phyloP scores from a whole-genome alignment of 345 rosid species.

The Acer negundo region DNA sequence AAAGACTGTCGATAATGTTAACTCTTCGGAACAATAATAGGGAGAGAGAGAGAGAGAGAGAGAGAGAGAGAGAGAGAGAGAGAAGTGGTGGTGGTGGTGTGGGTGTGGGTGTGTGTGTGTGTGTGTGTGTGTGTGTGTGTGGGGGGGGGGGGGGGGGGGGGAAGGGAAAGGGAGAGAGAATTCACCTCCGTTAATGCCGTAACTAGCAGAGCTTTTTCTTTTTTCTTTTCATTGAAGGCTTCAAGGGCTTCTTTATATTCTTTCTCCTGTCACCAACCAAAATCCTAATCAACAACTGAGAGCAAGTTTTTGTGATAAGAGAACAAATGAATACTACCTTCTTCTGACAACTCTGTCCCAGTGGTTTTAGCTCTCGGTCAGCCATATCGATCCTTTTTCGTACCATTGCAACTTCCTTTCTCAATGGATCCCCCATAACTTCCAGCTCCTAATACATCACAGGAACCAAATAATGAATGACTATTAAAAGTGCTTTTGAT shows the following conservation, averaged over 20 bases:
- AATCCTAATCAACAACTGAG: background rate
- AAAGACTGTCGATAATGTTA: background rate
- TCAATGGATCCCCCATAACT: slow-evolving; percentile 67
- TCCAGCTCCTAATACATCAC: slow-evolving; percentile 58
- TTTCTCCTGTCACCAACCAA: slow-evolving; percentile 54
- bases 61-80: background rate
- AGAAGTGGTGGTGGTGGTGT: too few relatives aligned
- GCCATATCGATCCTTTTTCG: slow-evolving; percentile 70
- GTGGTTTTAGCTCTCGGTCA: slow-evolving; percentile 62
- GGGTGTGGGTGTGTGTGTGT: too few relatives aligned
- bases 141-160: too few relatives aligned
- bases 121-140: too few relatives aligned
- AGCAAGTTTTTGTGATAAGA: too few relatives aligned
- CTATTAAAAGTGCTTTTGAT: too few relatives aligned
- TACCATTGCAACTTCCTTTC: slow-evolving; percentile 68
- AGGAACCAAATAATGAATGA: too few relatives aligned
- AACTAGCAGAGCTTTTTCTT: slow-evolving; percentile 58
- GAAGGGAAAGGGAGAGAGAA: background rate
- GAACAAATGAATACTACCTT: slow-evolving; percentile 42
- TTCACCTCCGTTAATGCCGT: slow-evolving; percentile 53
- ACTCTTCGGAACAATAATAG: background rate
- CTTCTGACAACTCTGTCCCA: slow-evolving; percentile 75
- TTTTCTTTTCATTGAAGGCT: slow-evolving; percentile 77
- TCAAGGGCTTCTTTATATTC: slow-evolving; percentile 68
- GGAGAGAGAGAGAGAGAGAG: too few relatives aligned